Percentiles rank a stretch among this genome's conserved stretches.
Conservation (phyloP, 164 flowering plant genomes). For the Akebia trifoliata region DNA sequence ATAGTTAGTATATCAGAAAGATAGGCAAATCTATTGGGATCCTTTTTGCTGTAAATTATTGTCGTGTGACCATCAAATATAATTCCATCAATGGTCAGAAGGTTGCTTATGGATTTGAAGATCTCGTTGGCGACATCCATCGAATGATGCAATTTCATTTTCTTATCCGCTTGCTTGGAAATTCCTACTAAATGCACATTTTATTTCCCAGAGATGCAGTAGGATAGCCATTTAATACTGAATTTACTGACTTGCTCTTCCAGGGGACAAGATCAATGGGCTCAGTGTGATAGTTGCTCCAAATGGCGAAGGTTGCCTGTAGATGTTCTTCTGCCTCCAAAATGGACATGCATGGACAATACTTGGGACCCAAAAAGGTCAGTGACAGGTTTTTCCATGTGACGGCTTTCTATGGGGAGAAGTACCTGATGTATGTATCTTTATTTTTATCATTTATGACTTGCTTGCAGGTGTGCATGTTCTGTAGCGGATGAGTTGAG, state of each 20-base stretch:
- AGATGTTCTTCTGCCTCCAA: conserved; percentile 68
- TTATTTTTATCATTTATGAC: conserved; percentile 5
- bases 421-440: background rate
- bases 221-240: conserved; percentile 6
- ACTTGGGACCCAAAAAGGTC: conserved; percentile 76
- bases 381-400: background rate
- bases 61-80: background rate
- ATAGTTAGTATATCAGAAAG: background rate
- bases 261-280: conserved; percentile 92
- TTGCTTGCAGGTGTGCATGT: conserved; percentile 54
- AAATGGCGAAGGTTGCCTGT: conserved; percentile 89
- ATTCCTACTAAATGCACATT: background rate
- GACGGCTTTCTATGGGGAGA: background rate
- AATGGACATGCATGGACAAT: conserved; percentile 85
- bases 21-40: background rate
- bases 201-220: background rate
- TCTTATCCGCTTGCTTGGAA: conserved; percentile 1
- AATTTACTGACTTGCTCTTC: conserved; percentile 7
- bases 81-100: background rate
- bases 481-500: conserved; percentile 68
- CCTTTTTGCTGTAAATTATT: background rate
- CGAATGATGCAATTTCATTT: background rate
- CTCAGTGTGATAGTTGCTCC: conserved; percentile 86
- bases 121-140: background rate
- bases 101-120: background rate